phyloP scores from a whole-genome alignment of 2,329 filamentous ascomycete species.

The Diaporthe aspalathi region DNA sequence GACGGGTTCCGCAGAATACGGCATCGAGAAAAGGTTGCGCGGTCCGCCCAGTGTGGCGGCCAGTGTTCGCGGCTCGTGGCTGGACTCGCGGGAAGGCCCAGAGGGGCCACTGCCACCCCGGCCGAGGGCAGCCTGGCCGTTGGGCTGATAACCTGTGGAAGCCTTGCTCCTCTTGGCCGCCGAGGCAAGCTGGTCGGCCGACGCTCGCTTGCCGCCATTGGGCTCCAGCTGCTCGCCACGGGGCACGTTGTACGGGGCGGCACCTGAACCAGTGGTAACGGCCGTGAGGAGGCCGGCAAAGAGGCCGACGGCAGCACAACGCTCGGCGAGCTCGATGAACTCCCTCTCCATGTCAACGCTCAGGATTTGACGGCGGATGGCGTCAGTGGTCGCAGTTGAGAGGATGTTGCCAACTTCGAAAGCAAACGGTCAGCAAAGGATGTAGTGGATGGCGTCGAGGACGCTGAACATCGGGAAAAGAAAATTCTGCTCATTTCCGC shows the following conservation, averaged over 20 bases:
- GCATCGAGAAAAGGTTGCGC: constrained; percentile 15
- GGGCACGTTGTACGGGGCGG: background rate
- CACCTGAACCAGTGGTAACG: background rate
- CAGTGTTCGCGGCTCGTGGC: background rate
- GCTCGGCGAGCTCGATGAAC: background rate
- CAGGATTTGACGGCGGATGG: background rate
- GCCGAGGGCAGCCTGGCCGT: background rate
- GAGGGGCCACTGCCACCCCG: background rate
- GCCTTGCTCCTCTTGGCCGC: background rate
- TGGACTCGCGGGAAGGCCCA: background rate
- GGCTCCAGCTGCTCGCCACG: background rate
- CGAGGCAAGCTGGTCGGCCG: background rate
- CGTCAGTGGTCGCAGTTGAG: background rate
- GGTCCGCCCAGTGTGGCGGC: background rate
- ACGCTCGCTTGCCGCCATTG: background rate
- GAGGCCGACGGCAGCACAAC: background rate
- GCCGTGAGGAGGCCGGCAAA: background rate
- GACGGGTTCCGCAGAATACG: background rate
- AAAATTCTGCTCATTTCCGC: no score
- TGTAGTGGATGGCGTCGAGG: no score
- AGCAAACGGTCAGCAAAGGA: background rate
- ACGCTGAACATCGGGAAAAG: no score
- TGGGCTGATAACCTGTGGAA: background rate
- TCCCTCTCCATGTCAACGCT: background rate
- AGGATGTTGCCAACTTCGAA: constrained; percentile 22